phyloP scores from a whole-genome alignment of 2,329 filamentous ascomycete species.

The Trematosphaeria pertusa region DNA sequence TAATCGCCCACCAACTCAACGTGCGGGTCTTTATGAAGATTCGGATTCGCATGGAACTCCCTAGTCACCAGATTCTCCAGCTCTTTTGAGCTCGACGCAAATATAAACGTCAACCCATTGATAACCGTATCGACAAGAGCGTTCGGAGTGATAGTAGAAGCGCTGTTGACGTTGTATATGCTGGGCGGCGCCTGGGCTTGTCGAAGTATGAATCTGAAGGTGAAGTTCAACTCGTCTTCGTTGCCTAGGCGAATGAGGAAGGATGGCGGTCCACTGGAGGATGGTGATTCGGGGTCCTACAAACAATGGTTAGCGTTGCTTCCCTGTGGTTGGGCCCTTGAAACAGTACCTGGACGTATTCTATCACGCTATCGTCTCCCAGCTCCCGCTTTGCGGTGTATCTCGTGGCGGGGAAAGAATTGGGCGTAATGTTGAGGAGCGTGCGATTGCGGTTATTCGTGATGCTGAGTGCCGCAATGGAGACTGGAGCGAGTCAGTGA shows the following conservation, averaged over 20 bases:
- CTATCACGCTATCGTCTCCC: constrained; percentile 78
- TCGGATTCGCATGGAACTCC: constrained; percentile 96
- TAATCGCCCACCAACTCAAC: constrained; percentile 95
- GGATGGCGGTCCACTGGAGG: constrained; percentile 59
- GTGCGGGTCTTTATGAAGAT: constrained; percentile 95
- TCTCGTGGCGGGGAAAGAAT: constrained; percentile 84
- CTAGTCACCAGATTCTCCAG: constrained; percentile 92
- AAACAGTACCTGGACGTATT: constrained; percentile 83
- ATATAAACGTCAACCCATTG: constrained; percentile 89
- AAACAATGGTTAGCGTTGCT: constrained; percentile 17
- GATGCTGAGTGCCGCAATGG: constrained; percentile 82
- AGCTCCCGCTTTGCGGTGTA: constrained; percentile 74
- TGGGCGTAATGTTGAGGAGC: constrained; percentile 80
- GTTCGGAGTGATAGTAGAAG: constrained; percentile 54
- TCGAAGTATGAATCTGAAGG: constrained; percentile 85
- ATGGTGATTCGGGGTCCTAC: constrained; percentile 75
- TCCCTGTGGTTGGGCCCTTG: background rate
- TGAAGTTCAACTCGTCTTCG: constrained; percentile 91
- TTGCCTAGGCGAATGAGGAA: constrained; percentile 88
- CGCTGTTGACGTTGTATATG: constrained; percentile 49
- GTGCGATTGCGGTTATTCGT: constrained; percentile 80
- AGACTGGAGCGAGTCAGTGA: constrained; percentile 65
- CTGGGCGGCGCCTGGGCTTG: constrained; percentile 56
- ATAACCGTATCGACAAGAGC: constrained; percentile 73
- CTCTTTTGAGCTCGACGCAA: constrained; percentile 83